A percentile compares a stretch with the other conserved stretches of the same genome.
phyloP scores from a whole-genome alignment of 257 asterid species.

The Jacaranda mimosifolia region DNA sequence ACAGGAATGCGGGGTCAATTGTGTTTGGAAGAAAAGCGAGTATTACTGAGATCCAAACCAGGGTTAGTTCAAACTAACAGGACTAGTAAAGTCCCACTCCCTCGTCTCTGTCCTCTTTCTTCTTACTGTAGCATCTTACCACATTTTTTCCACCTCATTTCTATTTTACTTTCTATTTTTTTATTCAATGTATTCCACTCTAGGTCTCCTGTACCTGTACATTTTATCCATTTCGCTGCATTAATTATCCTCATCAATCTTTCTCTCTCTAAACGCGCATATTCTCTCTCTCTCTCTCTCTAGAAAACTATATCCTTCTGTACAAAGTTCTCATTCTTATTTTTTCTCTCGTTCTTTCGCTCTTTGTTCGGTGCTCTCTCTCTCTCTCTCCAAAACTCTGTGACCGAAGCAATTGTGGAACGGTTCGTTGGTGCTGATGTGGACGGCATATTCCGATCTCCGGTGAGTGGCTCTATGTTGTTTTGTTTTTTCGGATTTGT shows the following conservation, averaged over 20 bases:
- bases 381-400: slow-evolving; percentile 10
- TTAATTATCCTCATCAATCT: slow-evolving; percentile 35
- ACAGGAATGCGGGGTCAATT: neutral
- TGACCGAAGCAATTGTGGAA: slow-evolving; percentile 14
- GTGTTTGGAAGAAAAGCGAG: neutral
- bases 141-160: slow-evolving; percentile 52
- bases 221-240: slow-evolving; percentile 44
- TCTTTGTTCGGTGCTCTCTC: slow-evolving; percentile 33
- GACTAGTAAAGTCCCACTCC: slow-evolving; percentile 41
- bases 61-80: slow-evolving; percentile 39
- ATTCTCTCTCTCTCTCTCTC: slow-evolving; percentile 49
- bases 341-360: slow-evolving; percentile 28
- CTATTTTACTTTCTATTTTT: slow-evolving; percentile 17
- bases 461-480: slow-evolving; percentile 35
- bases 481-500: slow-evolving; percentile 20
- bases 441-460: slow-evolving; percentile 44
- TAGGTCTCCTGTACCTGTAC: slow-evolving; percentile 37
- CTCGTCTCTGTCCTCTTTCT: slow-evolving; percentile 56
- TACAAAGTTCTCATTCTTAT: slow-evolving; percentile 36
- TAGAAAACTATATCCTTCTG: slow-evolving; percentile 33
- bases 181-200: slow-evolving; percentile 32
- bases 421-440: slow-evolving; percentile 43
- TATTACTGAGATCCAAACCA: slow-evolving; percentile 36
- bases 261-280: slow-evolving; percentile 29
- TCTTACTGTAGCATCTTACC: too few species aligned